Evolutionary conservation across 2,329 filamentous ascomycete species (phyloP).

Genomic region (Penicillium paneum): DNA sequence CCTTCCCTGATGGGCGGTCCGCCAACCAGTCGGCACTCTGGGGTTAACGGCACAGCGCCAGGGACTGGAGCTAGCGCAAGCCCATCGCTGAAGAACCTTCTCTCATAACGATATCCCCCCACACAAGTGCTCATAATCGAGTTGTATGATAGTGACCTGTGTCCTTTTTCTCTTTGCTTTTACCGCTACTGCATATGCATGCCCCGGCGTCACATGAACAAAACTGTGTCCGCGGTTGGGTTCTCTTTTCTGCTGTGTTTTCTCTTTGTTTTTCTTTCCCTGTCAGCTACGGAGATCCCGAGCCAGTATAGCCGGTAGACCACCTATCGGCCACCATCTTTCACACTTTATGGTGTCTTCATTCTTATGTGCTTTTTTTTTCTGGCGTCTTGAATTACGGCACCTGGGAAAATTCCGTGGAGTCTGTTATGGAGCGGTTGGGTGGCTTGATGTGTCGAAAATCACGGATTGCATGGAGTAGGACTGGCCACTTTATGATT

Average conservation of each 20-base stretch:
- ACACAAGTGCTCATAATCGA: not conserved
- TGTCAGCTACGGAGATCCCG: not conserved
- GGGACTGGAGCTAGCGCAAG: conserved; percentile 68
- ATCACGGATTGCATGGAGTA: conserved; percentile 22
- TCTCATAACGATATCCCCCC: conserved; percentile 51
- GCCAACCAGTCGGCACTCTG: conserved; percentile 28
- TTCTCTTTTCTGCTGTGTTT: conserved; percentile 1
- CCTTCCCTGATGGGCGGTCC: conserved; percentile 23
- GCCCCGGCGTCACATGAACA: conserved; percentile 6
- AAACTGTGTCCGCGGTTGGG: conserved; percentile 3
- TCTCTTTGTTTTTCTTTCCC: not conserved
- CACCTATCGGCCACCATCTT: not conserved
- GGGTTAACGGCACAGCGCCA: conserved; percentile 27
- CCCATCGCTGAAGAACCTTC: conserved; percentile 69
- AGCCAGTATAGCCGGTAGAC: not conserved
- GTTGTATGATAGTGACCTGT: conserved; percentile 20
- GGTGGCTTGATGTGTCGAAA: conserved; percentile 7
- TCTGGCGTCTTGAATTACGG: conserved; percentile 20
- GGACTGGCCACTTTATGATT: conserved; percentile 14
- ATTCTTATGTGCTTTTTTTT: conserved; percentile 9
- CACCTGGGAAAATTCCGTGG: conserved; percentile 12
- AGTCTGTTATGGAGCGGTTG: conserved; percentile 8
- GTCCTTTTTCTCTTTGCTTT: conserved; percentile 16
- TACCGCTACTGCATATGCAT: conserved; percentile 13
- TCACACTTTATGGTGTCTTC: not conserved